Evolutionary conservation across 2,329 filamentous ascomycete species (phyloP), one percentile per base, ranked within the genome.

Genomic region (Alternaria sp.): DNA sequence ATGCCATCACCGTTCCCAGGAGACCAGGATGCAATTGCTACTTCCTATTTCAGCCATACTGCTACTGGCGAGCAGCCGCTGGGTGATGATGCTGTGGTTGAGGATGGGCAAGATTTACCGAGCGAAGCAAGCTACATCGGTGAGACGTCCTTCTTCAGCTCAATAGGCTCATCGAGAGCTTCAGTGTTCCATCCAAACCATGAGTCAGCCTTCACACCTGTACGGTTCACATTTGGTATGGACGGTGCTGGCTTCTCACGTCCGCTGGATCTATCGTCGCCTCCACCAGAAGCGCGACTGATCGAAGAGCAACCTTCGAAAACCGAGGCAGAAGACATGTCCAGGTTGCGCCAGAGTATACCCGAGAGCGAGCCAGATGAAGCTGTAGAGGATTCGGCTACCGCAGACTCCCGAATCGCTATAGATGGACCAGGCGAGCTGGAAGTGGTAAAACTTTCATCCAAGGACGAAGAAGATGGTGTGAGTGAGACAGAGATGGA

Each of bases 1-100:
- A 60, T 79, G 16, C 77, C 77, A 22, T 79, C 78, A 3, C 78
- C 78, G 0, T 79, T 79, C 46, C 78, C 78, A 5, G 75, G 70
- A 0, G 74, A 73, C 20, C 70, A 59, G 9, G 72, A 74, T 27
- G 50, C 43, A 3, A 65, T 57, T 40, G 46, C 53, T 3, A 54
- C 62, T 2, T 77, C 76, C 2, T 79, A 74, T 46, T 68, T 78
- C 40, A 75, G 77, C 49, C 60, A 67, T 22, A 53, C 63, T 11
- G 27, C 66, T 4, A 34, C 48, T 32, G 46, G 27, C 12, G 46
- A 58, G 12, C 59, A 65, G 22, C 28, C 49, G 20, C 49, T 48
- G 6, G 41, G 51, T 16, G 32, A 46, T 3, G 41, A 66, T 25
- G 20, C 50, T 20, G 36, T 32, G 6, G 54, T 44, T 10, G 49